These are phyloP conservation scores for Nyssa sinensis DNA, from an alignment of 148 eudicot genomes.

Conservation along the genomic window DNA sequence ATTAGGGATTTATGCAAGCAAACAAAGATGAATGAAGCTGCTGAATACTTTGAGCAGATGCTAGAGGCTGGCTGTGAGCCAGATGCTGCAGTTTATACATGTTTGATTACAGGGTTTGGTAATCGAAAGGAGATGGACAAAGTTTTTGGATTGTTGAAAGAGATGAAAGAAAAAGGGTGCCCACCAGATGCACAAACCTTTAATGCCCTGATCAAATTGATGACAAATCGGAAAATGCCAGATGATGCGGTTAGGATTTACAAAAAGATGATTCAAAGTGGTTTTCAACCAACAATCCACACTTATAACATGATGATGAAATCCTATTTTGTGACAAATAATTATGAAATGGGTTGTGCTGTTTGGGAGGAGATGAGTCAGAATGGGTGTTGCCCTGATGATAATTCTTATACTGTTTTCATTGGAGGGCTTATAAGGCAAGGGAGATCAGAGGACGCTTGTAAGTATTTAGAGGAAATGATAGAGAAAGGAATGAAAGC, in stretches of 20 bases:
- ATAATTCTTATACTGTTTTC: constrained; percentile 66
- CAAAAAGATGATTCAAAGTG: constrained; percentile 65
- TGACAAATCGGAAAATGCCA: constrained; percentile 66
- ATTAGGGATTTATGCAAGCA: constrained; percentile 79
- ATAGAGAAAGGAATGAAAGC: constrained; percentile 86
- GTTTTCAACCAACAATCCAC: constrained; percentile 66
- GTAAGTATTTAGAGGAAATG: constrained; percentile 75
- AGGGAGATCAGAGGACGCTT: constrained; percentile 73
- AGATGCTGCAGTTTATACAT: constrained; percentile 77
- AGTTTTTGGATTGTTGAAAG: constrained; percentile 57
- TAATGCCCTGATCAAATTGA: constrained; percentile 77
- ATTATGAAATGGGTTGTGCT: constrained; percentile 61
- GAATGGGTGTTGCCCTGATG: constrained; percentile 89
- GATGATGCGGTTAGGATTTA: constrained; percentile 76
- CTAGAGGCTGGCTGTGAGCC: constrained; percentile 56
- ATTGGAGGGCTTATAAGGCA: constrained; percentile 75
- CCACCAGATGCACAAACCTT: constrained; percentile 67
- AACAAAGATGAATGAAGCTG: constrained; percentile 59
- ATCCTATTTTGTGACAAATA: constrained; percentile 47
- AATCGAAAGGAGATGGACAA: constrained; percentile 72
- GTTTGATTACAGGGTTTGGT: constrained; percentile 83
- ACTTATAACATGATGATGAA: constrained; percentile 90
- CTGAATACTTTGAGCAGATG: constrained; percentile 66
- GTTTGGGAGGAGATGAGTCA: constrained; percentile 86
- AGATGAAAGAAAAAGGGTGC: constrained; percentile 78